A percentile compares a stretch with the other conserved stretches of the same genome.
Evolutionary conservation across 208 protist genomes (phyloP).

Genomic region (Chromosphaera perkinsii): DNA sequence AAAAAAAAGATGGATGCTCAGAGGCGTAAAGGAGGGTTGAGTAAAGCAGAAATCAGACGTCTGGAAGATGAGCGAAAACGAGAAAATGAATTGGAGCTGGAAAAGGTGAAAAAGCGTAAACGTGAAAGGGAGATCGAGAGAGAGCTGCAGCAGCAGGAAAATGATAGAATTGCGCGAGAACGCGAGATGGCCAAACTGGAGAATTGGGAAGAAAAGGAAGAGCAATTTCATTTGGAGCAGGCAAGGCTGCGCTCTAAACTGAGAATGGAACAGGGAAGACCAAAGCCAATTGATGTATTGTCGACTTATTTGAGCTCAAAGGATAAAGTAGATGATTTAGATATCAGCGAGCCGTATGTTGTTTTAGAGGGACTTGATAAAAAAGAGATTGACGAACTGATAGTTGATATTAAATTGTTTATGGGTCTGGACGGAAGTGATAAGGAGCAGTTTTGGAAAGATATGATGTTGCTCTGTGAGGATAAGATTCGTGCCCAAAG

Average conservation of each 20-base stretch:
- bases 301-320: conserved; percentile 50
- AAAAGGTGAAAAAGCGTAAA: too few species aligned
- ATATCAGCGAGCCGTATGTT: conserved; percentile 56
- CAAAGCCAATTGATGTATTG: conserved; percentile 71
- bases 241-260: conserved; percentile 47
- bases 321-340: conserved; percentile 42
- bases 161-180: too few species aligned
- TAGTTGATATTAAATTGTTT: conserved; percentile 23
- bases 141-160: too few species aligned
- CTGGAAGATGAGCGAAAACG: too few species aligned
- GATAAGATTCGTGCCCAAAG: neutral
- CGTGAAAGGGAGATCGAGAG: too few species aligned
- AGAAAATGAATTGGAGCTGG: too few species aligned
- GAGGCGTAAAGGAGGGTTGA: too few species aligned
- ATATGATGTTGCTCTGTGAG: conserved; percentile 23
- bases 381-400: conserved; percentile 10
- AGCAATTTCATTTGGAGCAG: conserved; percentile 61
- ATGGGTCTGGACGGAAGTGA: conserved; percentile 1
- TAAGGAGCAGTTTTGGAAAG: conserved; percentile 4
- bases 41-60: too few species aligned
- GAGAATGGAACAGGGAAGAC: conserved; percentile 56
- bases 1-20: too few species aligned
- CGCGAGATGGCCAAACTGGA: too few species aligned
- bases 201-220: too few species aligned
- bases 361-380: conserved; percentile 41